phyloP scores from a whole-genome alignment of 164 flowering plant species.

The Vitis rotundifolia region DNA sequence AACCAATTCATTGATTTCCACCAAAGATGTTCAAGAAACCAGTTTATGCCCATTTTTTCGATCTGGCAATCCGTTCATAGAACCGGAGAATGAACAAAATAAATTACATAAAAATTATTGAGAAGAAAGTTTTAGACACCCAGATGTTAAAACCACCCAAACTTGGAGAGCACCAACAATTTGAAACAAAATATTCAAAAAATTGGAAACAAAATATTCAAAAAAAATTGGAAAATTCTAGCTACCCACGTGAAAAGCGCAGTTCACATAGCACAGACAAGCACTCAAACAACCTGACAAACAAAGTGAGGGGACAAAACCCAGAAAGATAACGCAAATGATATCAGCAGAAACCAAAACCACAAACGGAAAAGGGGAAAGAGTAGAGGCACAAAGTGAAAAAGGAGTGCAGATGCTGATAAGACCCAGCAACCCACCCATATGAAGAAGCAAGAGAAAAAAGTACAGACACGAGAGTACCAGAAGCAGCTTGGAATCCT shows the following conservation, averaged over 20 bases:
- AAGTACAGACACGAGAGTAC: background rate
- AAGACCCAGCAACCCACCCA: too few species aligned
- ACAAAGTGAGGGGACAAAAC: too few species aligned
- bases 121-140: too few species aligned
- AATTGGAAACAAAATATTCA: background rate
- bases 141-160: background rate
- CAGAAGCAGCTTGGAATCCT: constrained; percentile 8
- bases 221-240: background rate
- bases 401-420: too few species aligned
- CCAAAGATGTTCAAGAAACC: background rate
- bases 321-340: too few species aligned
- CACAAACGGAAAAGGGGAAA: too few species aligned
- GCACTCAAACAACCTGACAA: too few species aligned
- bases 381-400: too few species aligned
- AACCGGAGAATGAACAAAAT: background rate
- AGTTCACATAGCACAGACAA: too few species aligned
- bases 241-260: too few species aligned
- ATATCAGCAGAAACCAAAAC: too few species aligned
- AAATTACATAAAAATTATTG: background rate
- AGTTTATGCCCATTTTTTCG: background rate
- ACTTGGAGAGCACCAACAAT: background rate
- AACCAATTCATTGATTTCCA: background rate
- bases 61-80: background rate
- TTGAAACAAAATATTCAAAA: background rate
- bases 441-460: background rate